Base-by-base conservation (phyloP, 148 eudicot genomes). In the Rhododendron kiyosumense region DNA sequence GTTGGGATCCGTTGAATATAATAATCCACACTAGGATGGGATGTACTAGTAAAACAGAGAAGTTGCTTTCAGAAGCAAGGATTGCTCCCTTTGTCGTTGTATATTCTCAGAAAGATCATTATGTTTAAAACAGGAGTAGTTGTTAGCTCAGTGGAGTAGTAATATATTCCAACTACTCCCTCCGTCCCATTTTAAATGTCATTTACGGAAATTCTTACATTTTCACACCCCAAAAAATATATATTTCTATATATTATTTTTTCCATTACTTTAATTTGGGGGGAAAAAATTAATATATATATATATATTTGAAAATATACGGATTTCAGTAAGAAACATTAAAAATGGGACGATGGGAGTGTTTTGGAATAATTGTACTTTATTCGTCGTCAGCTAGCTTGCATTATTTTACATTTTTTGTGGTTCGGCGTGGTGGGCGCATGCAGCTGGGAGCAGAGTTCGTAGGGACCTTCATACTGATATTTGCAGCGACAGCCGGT, bases 401-500 rank as follows among this genome's bases (percentile, higher is more conserved):
- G 73, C 30, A 10, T 65, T 65, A n/a, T 26, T 65, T 63, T 22
- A 59, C 9, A 7, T 20, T 59, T 59, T 1, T 59, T 59, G 24
- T 59, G 69, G 69, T 7, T 63, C 9, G 28, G 30, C 24, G 69
- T n/a, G 69, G 69, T 5, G 69, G 71, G 3, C 30, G 71, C 30
- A 65, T 86, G 84, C 92, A 96, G 99, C 90, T 96, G 32, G 93
- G 94, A 75, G 99, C 99, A 73, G 99, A 96, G 86, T 96, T 96
- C 63, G 98, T 96, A 71, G 99, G 99, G 22, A 96, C 99, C 57
- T 96, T 96, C 90, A 96, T 96, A 89, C 92, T 96, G 43, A 96
- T 96, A 79, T 96, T 96, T 61, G 96, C 89, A 1, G 99, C 99
- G 34, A 95, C 99, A 51, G 99, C 99, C 0, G 99, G 89, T 32